Conservation (phyloP, 352 stramenopile genomes). For the Phytophthora citrophthora region DNA sequence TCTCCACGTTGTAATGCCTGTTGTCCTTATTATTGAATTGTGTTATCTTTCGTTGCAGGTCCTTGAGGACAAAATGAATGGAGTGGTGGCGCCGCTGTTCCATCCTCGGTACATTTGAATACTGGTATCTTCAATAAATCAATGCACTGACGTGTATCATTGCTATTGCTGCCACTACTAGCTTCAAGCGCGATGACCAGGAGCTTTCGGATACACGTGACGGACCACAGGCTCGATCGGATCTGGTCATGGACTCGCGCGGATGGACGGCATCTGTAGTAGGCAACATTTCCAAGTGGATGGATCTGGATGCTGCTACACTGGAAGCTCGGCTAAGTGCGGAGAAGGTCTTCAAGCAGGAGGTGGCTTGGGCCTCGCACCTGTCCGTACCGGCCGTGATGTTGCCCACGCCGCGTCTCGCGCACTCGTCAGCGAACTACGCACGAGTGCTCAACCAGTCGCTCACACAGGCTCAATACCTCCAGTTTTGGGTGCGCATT, state of each 20-base stretch:
- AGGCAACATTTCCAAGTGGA: slow-evolving; percentile 82
- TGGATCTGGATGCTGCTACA: slow-evolving; percentile 67
- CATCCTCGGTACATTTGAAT: slow-evolving; percentile 64
- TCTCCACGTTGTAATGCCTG: not conserved
- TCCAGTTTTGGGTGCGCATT: slow-evolving; percentile 91
- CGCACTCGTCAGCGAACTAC: slow-evolving; percentile 78
- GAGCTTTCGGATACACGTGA: slow-evolving; percentile 66
- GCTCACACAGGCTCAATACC: slow-evolving; percentile 74
- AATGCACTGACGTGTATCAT: not conserved
- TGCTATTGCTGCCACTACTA: slow-evolving; percentile 12
- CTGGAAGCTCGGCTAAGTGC: slow-evolving; percentile 47
- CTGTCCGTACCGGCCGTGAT: slow-evolving; percentile 96
- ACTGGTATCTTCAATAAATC: not conserved
- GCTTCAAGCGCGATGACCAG: slow-evolving; percentile 75
- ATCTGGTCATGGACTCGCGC: slow-evolving; percentile 85
- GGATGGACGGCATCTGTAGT: slow-evolving; percentile 87
- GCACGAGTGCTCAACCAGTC: slow-evolving; percentile 85
- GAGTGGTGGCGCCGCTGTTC: slow-evolving; percentile 81
- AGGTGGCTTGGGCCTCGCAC: slow-evolving; percentile 96
- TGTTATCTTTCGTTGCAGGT: slow-evolving; percentile 36
- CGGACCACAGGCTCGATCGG: slow-evolving; percentile 70
- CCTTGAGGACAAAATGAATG: slow-evolving; percentile 82
- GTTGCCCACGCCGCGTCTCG: slow-evolving; percentile 73
- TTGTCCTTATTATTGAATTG: slow-evolving; percentile 11
- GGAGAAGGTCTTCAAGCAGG: slow-evolving; percentile 89